Percentiles rank a stretch among this genome's conserved stretches.
Conservation (phyloP, 441 rosid species). For the Bocquillonia castaneifolia region DNA sequence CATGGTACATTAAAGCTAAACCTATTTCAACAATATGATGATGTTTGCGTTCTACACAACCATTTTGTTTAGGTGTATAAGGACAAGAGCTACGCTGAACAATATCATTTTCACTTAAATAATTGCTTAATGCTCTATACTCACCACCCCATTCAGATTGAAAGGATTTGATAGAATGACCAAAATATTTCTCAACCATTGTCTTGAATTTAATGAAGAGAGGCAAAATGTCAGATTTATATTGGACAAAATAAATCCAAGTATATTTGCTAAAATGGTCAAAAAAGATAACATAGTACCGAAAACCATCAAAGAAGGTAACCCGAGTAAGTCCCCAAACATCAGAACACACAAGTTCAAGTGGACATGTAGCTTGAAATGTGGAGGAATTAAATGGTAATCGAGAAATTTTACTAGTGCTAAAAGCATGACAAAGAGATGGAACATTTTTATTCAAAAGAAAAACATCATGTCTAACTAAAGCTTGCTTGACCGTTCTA, state of each 20-base stretch:
- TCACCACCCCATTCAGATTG: not conserved
- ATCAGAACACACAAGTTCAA: not conserved
- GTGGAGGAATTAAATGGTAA: not conserved
- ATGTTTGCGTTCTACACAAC: not conserved
- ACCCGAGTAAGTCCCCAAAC: not conserved
- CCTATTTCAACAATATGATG: not conserved
- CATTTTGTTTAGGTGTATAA: not conserved
- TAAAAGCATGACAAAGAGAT: not conserved
- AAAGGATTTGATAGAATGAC: too few relatives aligned
- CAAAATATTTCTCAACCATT: not conserved
- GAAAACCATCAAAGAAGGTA: not conserved
- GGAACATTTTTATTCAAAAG: too few relatives aligned
- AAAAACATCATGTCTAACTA: too few relatives aligned
- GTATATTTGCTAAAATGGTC: too few relatives aligned
- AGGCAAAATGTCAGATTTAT: too few relatives aligned
- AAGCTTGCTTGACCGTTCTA: not conserved
- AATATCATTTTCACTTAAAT: not conserved
- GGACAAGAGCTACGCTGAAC: not conserved
- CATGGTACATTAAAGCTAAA: not conserved
- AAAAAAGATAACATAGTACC: not conserved
- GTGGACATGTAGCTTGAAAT: not conserved
- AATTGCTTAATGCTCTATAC: not conserved
- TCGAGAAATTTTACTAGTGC: not conserved
- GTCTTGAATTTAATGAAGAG: too few relatives aligned
- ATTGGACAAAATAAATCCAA: too few relatives aligned